phyloP scores from a whole-genome alignment of 2,329 filamentous ascomycete genomes.

The Hypoxylon rubiginosum region DNA sequence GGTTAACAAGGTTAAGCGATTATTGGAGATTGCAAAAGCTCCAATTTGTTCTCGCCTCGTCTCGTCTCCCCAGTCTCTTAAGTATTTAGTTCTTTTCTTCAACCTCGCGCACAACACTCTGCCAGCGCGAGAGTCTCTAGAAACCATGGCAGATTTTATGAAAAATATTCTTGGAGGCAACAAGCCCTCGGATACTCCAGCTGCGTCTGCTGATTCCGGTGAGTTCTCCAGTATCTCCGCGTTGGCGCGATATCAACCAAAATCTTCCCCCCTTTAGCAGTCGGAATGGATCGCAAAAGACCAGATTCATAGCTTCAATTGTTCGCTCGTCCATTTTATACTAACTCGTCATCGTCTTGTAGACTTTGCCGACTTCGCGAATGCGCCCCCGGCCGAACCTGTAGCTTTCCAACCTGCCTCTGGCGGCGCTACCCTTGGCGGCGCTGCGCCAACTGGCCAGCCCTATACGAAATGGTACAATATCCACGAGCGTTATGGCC shows the following conservation, averaged over 20 bases:
- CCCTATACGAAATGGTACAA: slow-evolving; percentile 98
- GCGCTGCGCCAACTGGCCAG: slow-evolving; percentile 63
- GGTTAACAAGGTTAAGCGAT: slow-evolving; percentile 18
- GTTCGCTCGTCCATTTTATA: not conserved
- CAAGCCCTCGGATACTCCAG: slow-evolving; percentile 68
- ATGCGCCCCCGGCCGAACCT: slow-evolving; percentile 76
- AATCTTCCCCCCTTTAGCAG: slow-evolving; percentile 14
- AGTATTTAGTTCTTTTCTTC: slow-evolving; percentile 19
- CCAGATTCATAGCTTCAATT: not conserved
- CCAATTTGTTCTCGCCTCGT: slow-evolving; percentile 24
- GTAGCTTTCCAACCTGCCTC: slow-evolving; percentile 62
- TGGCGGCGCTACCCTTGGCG: slow-evolving; percentile 60
- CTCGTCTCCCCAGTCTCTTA: slow-evolving; percentile 4
- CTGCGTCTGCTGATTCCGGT: slow-evolving; percentile 73
- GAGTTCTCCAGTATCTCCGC: slow-evolving; percentile 52
- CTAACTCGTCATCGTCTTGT: slow-evolving; percentile 4
- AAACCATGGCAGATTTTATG: slow-evolving; percentile 69
- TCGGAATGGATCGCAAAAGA: slow-evolving; percentile 5
- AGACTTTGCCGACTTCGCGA: slow-evolving; percentile 97
- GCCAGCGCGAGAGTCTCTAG: slow-evolving; percentile 39
- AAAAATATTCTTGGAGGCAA: slow-evolving; percentile 78
- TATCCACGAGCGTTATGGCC: slow-evolving; percentile 88
- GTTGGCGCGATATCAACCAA: slow-evolving; percentile 25
- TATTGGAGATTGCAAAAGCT: slow-evolving; percentile 17
- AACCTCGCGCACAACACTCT: slow-evolving; percentile 40